phyloP scores from a whole-genome alignment of 2,329 filamentous ascomycete genomes.

The Aspergillus vadensis region DNA sequence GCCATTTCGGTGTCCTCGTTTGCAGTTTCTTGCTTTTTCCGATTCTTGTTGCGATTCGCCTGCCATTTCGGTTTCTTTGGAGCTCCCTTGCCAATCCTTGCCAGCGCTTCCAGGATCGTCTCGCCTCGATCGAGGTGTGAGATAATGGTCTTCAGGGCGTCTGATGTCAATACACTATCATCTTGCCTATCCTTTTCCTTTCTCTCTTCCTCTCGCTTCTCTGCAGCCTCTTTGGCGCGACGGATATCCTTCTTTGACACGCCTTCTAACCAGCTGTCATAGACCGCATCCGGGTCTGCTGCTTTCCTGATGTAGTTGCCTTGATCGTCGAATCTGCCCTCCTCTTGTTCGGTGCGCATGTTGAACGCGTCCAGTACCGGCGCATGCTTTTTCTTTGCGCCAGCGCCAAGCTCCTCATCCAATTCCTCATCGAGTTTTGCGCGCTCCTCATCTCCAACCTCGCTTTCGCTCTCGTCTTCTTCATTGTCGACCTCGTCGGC shows the following conservation, averaged over 20 bases:
- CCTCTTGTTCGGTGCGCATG: slow-evolving; percentile 84
- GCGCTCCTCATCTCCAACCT: slow-evolving; percentile 65
- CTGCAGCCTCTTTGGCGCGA: slow-evolving; percentile 80
- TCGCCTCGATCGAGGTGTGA: slow-evolving; percentile 74
- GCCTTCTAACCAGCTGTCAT: slow-evolving; percentile 91
- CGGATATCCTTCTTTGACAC: slow-evolving; percentile 93
- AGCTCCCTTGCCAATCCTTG: slow-evolving; percentile 71
- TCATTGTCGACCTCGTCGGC: slow-evolving; percentile 60
- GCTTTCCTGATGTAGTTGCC: slow-evolving; percentile 93
- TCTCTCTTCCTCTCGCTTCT: slow-evolving; percentile 77
- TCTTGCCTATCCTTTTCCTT: slow-evolving; percentile 71
- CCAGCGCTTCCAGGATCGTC: slow-evolving; percentile 84
- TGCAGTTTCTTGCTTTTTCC: slow-evolving; percentile 43
- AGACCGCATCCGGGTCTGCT: slow-evolving; percentile 80
- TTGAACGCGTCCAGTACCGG: slow-evolving; percentile 97
- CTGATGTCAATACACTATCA: slow-evolving; percentile 71
- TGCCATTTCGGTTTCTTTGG: slow-evolving; percentile 63
- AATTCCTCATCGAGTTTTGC: slow-evolving; percentile 74
- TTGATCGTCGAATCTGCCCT: slow-evolving; percentile 85
- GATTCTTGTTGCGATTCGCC: slow-evolving; percentile 57
- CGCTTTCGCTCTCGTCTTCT: slow-evolving; percentile 60
- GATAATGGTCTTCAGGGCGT: slow-evolving; percentile 75
- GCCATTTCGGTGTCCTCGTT: slow-evolving; percentile 70
- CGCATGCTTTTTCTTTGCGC: slow-evolving; percentile 87
- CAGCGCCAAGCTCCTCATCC: slow-evolving; percentile 87